Conservation (phyloP, 352 stramenopile species). For the Albugo candida region DNA sequence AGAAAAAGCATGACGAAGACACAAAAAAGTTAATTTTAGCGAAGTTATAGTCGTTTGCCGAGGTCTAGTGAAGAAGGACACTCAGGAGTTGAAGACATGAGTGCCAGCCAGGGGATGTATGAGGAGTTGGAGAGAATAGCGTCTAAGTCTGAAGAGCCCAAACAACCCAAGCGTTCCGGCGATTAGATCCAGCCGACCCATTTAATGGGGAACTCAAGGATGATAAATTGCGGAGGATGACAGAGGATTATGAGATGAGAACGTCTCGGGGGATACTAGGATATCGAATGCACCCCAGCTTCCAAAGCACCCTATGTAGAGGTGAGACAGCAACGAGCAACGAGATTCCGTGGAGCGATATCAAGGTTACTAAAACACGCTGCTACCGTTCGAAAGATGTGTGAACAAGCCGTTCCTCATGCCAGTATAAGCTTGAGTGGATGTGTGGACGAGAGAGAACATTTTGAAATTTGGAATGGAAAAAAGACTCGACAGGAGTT, state of each 20-base stretch:
- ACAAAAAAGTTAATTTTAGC: slow-evolving; percentile 1
- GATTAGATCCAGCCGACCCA: too few species aligned
- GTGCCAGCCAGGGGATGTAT: too few species aligned
- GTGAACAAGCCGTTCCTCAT: too few species aligned
- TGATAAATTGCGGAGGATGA: too few species aligned
- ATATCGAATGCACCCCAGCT: too few species aligned
- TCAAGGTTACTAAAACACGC: background rate
- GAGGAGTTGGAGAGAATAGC: too few species aligned
- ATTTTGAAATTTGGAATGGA: background rate
- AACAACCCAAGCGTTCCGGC: too few species aligned
- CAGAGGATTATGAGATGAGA: too few species aligned
- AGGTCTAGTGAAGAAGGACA: background rate
- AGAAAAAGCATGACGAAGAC: background rate
- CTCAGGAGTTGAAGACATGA: background rate
- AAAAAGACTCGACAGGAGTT: background rate
- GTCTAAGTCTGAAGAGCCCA: too few species aligned
- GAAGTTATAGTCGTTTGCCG: background rate
- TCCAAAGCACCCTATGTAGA: background rate
- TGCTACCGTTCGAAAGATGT: background rate
- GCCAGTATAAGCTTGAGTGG: background rate
- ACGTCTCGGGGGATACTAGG: too few species aligned
- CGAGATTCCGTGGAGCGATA: background rate
- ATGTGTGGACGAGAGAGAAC: background rate
- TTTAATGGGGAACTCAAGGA: too few species aligned
- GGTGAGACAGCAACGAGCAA: background rate